A percentile compares a stretch with the other conserved stretches of the same genome.
Conservation (phyloP, 306 rosid species). For the Geum urbanum region DNA sequence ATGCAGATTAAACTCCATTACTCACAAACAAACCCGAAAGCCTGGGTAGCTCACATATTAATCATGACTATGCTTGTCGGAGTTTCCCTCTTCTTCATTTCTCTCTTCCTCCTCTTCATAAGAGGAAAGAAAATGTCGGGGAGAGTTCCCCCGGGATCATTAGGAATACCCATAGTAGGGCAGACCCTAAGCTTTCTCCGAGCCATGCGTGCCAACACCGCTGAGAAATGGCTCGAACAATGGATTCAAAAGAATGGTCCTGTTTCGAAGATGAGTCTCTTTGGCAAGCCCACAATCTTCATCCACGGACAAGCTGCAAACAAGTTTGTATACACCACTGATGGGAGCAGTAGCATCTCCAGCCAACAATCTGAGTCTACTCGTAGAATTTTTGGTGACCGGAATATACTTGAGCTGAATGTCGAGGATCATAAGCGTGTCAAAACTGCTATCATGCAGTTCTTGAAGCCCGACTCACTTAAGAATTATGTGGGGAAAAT, state of each 20-base stretch:
- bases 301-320: slow-evolving; percentile 69
- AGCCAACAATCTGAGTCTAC: slow-evolving; percentile 48
- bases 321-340: slow-evolving; percentile 45
- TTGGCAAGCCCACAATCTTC: slow-evolving; percentile 68
- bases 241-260: slow-evolving; percentile 66
- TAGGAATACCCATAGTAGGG: slow-evolving; percentile 68
- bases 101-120: slow-evolving; percentile 38
- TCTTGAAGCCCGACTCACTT: slow-evolving; percentile 74
- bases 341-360: slow-evolving; percentile 11
- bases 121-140: slow-evolving; percentile 35
- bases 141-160: slow-evolving; percentile 71
- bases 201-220: slow-evolving; percentile 57
- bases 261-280: slow-evolving; percentile 62
- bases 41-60: too few relatives aligned
- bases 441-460: slow-evolving; percentile 52
- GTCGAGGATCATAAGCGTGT: slow-evolving; percentile 67
- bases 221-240: slow-evolving; percentile 54
- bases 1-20: too few relatives aligned
- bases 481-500: slow-evolving; percentile 52
- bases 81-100: slow-evolving; percentile 36
- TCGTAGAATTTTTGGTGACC: slow-evolving; percentile 47
- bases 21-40: too few relatives aligned
- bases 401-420: slow-evolving; percentile 43
- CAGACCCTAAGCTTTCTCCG: slow-evolving; percentile 54
- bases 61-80: slow-evolving; percentile 33